Evolutionary conservation across 2,329 filamentous ascomycete genomes (phyloP), one percentile per base, ranked within the genome.

Genomic region (Pseudogymnoascus sp.): DNA sequence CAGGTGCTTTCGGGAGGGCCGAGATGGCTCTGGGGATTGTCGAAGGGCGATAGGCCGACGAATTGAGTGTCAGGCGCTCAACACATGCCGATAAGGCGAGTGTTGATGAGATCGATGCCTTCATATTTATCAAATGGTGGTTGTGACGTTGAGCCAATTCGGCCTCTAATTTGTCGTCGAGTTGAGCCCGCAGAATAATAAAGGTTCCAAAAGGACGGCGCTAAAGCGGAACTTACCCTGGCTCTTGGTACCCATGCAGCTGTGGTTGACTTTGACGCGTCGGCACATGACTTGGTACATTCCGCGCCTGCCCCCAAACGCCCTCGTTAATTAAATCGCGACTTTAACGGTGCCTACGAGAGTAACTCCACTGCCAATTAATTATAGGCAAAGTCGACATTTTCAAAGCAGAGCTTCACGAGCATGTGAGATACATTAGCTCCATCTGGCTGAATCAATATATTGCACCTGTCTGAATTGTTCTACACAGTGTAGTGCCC

Each of bases 31-130:
- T 56, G 16, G 50, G 29, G 13, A 56, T 35, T 33, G 14, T 56
- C 26, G 59, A 61, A 21, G 59, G 59, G 38, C 59, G 59, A 40
- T 26, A 40, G 16, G 59, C 59, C 33, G 59, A 40, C 35, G 59
- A 61, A 26, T 26, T 61, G 35, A 61, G 59, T 38, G 59, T 61
- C 24, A 61, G 59, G 38, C 59, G 59, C 59, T 61, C 59, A 61
- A 61, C 19, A 26, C 35, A 38, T 61, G 33, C 59, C 31, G 38
- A 26, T 26, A 61, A 61, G 33, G 59, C 35, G 38, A 56, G 50
- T 35, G 50, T 26, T 56, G 50, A 56, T 56, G 50, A 56, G 50
- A 56, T 56, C 50, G 50, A 33, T 11, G 29, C 50, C 50, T 56
- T 56, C 50, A 56, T 56, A 19, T 56, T 56, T 33, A 33, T 19